Evolutionary conservation across 257 asterid genomes (phyloP).

Genomic region (Ligustrum vulgare): DNA sequence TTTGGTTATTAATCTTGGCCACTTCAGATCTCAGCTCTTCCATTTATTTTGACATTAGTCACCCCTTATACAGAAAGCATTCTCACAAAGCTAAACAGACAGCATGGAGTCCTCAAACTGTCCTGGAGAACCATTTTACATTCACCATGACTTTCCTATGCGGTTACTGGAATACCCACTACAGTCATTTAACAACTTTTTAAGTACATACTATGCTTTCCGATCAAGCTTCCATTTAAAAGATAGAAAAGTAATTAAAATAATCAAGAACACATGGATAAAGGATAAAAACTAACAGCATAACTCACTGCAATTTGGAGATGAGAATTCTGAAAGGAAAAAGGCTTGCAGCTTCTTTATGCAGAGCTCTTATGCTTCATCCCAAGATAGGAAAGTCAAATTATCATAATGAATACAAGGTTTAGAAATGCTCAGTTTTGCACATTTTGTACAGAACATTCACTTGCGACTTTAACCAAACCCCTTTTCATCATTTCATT

Average conservation of each 20-base stretch:
- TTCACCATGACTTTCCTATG: neutral
- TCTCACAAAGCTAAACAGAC: neutral
- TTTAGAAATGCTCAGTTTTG: conserved; percentile 27
- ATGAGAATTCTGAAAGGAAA: conserved; percentile 15
- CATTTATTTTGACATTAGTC: neutral
- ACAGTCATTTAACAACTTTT: neutral
- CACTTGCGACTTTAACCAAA: conserved; percentile 33
- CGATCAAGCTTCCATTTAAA: neutral
- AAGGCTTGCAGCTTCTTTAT: conserved; percentile 10
- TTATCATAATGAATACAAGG: conserved; percentile 19
- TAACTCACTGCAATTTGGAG: conserved; percentile 21
- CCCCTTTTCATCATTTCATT: conserved; percentile 67
- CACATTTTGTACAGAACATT: conserved; percentile 33
- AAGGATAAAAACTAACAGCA: neutral
- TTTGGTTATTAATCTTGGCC: neutral
- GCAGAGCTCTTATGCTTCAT: conserved; percentile 22
- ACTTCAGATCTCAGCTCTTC: neutral
- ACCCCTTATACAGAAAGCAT: neutral
- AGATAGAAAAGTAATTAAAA: neutral
- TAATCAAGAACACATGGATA: neutral
- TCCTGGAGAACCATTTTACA: neutral
- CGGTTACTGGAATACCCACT: neutral
- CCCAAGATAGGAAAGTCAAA: conserved; percentile 15
- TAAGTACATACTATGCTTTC: neutral
- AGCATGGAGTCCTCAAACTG: neutral